Conservation (phyloP, 345 rosid species). For the Pistacia integerrima region DNA sequence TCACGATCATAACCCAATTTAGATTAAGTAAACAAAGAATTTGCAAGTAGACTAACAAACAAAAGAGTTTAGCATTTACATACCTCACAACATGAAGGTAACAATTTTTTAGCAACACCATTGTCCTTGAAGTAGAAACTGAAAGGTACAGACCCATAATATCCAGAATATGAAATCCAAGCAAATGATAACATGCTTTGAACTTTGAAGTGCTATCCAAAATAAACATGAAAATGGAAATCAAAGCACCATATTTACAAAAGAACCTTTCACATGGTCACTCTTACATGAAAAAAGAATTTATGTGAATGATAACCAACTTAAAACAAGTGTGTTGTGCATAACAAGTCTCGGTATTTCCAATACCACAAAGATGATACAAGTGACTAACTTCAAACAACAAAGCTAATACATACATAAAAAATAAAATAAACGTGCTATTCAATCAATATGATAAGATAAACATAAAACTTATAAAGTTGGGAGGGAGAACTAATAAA, state of each 20-base stretch:
- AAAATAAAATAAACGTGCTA: not conserved
- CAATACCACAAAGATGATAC: not conserved
- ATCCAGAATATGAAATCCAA: slow-evolving; percentile 23
- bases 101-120: slow-evolving; percentile 70
- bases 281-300: not conserved
- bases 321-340: not conserved
- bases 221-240: not conserved
- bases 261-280: not conserved
- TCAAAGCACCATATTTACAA: not conserved
- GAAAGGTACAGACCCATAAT: slow-evolving; percentile 31
- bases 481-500: not conserved
- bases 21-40: not conserved
- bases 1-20: not conserved
- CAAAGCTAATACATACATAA: not conserved
- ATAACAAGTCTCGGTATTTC: slow-evolving; percentile 1
- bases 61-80: slow-evolving; percentile 5
- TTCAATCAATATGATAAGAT: not conserved
- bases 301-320: not conserved
- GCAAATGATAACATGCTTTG: not conserved
- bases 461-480: not conserved
- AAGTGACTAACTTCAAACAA: not conserved
- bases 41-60: not conserved
- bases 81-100: slow-evolving; percentile 86
- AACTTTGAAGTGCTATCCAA: not conserved
- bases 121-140: slow-evolving; percentile 50